phyloP scores from a whole-genome alignment of 2,329 filamentous ascomycete species.

The Scedosporium apiospermum region DNA sequence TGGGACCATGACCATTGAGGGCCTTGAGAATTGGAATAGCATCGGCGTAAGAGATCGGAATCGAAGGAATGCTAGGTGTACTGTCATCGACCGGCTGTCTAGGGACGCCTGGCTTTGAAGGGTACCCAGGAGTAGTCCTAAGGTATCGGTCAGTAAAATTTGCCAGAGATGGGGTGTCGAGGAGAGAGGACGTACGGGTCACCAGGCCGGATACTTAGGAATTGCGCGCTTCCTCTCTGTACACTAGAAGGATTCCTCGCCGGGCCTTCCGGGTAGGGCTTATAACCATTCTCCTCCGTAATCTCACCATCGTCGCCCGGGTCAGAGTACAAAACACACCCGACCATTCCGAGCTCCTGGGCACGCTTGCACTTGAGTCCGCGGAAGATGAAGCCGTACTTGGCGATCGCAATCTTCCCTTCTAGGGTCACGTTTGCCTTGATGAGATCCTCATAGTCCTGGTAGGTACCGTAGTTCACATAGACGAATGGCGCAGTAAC shows the following conservation, averaged over 20 bases:
- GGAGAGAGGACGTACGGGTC: conserved; percentile 45
- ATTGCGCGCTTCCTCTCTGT: conserved; percentile 80
- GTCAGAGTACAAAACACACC: conserved; percentile 76
- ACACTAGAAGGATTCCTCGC: conserved; percentile 83
- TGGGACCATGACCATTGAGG: conserved; percentile 79
- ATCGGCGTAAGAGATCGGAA: conserved; percentile 83
- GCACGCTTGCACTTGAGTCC: conserved; percentile 90
- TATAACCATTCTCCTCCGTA: conserved; percentile 72
- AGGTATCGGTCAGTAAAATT: conserved; percentile 9
- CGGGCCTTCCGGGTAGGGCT: conserved; percentile 74
- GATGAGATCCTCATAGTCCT: conserved; percentile 74
- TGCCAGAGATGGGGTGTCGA: background rate
- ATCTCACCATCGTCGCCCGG: conserved; percentile 79
- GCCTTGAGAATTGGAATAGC: conserved; percentile 81
- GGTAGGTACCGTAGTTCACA: conserved; percentile 82
- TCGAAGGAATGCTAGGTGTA: conserved; percentile 78
- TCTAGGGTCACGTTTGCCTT: conserved; percentile 64
- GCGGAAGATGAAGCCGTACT: conserved; percentile 79
- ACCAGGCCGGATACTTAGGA: conserved; percentile 59
- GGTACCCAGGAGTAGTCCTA: conserved; percentile 80
- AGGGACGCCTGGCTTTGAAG: conserved; percentile 80
- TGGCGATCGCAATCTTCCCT: conserved; percentile 80
- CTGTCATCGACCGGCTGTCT: conserved; percentile 59
- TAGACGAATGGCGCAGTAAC: conserved; percentile 82
- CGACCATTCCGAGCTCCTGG: conserved; percentile 81